Evolutionary conservation across 371 early-diverging fungal species (phyloP), one percentile per base, ranked within the genome.

Genomic region (Entomophthora muscae): DNA sequence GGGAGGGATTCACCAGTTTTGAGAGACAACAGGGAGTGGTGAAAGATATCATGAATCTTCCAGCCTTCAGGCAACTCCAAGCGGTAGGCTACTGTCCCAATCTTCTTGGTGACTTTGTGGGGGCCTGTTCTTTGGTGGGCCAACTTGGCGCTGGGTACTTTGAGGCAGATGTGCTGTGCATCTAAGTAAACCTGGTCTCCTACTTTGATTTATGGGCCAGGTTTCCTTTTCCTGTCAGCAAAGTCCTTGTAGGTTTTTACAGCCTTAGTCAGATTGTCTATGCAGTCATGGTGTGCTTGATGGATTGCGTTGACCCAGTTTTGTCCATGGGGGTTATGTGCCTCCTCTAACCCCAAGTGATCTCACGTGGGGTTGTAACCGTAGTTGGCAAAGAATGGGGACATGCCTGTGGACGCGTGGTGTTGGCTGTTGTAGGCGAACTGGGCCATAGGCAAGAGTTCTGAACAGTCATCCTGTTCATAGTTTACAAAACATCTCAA

Each of bases 341-440:
- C 12, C 3, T 23, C 2, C 1, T 24, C 24, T 0, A n/a, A n/a
- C 28, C 27, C 1, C 33, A 30, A 10, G 1, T 13, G 5, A 30
- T 26, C n/a, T 26, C 52, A 57, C 1, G 28, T 23, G 12, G 56
- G 64, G 31, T 59, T 29, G 0, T 22, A 33, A 1, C 66, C 71
- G 61, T 59, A 53, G 26, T 67, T 69, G 2, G 70, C 53, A 55
- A 52, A 69, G 57, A 75, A 75, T 0, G 76, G 72, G 3, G 72
- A 60, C 10, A 29, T n/a, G 2, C 59, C 59, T 1, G 70, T 80
- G 5, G 69, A 63, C 0, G 64, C 26, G 13, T 78, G 69, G 10
- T 52, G 52, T 0, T 71, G 22, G 53, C 75, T 75, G 66, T 84
- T 81, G 64, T 71, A 76, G 10, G 74, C 72, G 58, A 83, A 80